A percentile compares a stretch with the other conserved stretches of the same genome.
Conservation (phyloP, 2,329 filamentous ascomycete genomes). For the Hymenoscyphus fructigenus region DNA sequence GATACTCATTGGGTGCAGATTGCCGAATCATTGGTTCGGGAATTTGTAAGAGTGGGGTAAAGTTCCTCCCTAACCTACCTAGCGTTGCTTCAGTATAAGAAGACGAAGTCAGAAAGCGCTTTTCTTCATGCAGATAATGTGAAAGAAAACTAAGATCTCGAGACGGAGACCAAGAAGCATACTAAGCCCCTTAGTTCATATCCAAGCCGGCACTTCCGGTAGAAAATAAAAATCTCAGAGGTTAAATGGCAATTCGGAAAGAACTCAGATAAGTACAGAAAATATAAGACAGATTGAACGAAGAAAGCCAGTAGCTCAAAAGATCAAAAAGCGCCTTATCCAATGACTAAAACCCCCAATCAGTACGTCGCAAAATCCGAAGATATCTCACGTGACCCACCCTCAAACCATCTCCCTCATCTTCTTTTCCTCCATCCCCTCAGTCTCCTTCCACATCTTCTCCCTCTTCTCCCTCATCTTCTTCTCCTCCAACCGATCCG, state of each 20-base stretch:
- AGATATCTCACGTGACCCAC: slow-evolving; percentile 3
- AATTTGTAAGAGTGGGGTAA: neutral
- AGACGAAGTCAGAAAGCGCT: too few species aligned
- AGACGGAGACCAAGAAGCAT: neutral
- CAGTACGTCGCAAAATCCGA: neutral
- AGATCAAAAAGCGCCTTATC: neutral
- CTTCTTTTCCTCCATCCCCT: slow-evolving; percentile 13
- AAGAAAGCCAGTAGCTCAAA: neutral
- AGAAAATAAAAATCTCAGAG: neutral
- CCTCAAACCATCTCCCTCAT: slow-evolving; percentile 19
- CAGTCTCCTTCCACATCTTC: slow-evolving; percentile 18
- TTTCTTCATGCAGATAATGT: too few species aligned
- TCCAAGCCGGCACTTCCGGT: neutral
- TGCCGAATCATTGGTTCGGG: neutral
- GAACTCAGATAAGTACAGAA: neutral
- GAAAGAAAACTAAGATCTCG: neutral
- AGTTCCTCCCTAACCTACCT: neutral
- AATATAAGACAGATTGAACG: neutral
- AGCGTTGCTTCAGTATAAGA: neutral
- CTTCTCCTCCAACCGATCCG: slow-evolving; percentile 13
- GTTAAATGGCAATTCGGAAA: neutral
- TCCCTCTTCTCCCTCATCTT: slow-evolving; percentile 10
- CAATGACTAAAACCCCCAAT: neutral
- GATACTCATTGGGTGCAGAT: neutral
- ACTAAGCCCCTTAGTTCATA: neutral